These are phyloP conservation scores for Vigna hirtella DNA, from an alignment of 306 rosid genomes.

Conservation along the genomic window DNA sequence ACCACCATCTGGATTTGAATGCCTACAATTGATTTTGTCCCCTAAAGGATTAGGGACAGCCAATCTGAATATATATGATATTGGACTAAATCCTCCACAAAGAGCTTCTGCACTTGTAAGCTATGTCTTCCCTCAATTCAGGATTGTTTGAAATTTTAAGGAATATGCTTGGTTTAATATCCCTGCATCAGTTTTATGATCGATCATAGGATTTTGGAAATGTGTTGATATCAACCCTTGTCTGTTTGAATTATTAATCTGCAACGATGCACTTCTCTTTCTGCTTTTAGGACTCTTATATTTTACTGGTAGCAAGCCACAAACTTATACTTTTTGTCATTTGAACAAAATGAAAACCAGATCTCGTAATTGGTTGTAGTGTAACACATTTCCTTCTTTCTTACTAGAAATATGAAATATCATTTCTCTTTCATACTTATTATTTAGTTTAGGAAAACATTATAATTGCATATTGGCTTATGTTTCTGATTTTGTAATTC, in stretches of 20 bases:
- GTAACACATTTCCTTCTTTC: neutral
- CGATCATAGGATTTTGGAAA: slow-evolving; percentile 22
- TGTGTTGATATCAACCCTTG: slow-evolving; percentile 13
- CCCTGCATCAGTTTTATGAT: slow-evolving; percentile 19
- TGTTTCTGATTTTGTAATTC: neutral
- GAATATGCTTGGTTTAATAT: slow-evolving; percentile 32
- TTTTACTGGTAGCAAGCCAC: slow-evolving; percentile 28
- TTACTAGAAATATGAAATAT: neutral
- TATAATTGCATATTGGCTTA: slow-evolving; percentile 22
- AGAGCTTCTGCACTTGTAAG: slow-evolving; percentile 79
- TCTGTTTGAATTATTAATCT: slow-evolving; percentile 26
- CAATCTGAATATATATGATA: slow-evolving; percentile 73
- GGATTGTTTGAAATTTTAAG: slow-evolving; percentile 31
- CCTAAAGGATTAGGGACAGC: slow-evolving; percentile 87
- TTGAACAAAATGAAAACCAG: neutral
- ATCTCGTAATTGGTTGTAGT: neutral
- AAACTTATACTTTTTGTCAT: neutral
- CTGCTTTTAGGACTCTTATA: slow-evolving; percentile 12
- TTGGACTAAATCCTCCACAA: slow-evolving; percentile 81
- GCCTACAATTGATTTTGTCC: slow-evolving; percentile 70
- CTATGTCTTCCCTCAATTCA: slow-evolving; percentile 41
- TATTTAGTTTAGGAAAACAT: neutral
- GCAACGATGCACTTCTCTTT: neutral
- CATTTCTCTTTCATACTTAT: slow-evolving; percentile 8
- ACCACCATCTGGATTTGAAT: slow-evolving; percentile 66